A percentile compares a stretch with the other conserved stretches of the same genome.
These are phyloP conservation scores for Solanum corneliomulleri DNA, from an alignment of 257 asterid genomes.

Conservation along the genomic window DNA sequence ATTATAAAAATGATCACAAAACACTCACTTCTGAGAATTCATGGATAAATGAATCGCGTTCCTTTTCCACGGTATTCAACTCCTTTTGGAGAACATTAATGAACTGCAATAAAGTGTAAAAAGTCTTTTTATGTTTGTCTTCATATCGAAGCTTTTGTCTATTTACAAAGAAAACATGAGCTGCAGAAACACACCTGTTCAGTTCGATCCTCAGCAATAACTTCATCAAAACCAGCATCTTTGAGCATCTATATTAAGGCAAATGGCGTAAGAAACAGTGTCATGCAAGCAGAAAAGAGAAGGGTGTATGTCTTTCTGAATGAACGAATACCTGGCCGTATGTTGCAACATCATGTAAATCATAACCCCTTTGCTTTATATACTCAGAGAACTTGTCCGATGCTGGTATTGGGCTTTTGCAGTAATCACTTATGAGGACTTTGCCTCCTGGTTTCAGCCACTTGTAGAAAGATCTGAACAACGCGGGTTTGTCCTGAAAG, in stretches of 20 bases:
- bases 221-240: slow-evolving; percentile 84
- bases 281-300: background rate
- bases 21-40: slow-evolving; percentile 71
- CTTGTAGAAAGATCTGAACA: slow-evolving; percentile 76
- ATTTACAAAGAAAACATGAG: background rate
- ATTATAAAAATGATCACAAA: background rate
- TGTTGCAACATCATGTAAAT: slow-evolving; percentile 1
- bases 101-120: slow-evolving; percentile 39
- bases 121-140: background rate
- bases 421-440: slow-evolving; percentile 79
- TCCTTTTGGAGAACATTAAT: slow-evolving; percentile 70
- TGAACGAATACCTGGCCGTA: slow-evolving; percentile 32
- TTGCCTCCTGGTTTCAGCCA: slow-evolving; percentile 99
- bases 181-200: slow-evolving; percentile 46
- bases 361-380: slow-evolving; percentile 8
- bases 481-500: slow-evolving; percentile 83
- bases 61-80: slow-evolving; percentile 58
- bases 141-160: background rate
- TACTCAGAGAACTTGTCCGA: slow-evolving; percentile 1
- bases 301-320: background rate
- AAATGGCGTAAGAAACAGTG: background rate
- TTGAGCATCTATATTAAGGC: slow-evolving; percentile 56
- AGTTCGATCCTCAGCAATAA: slow-evolving; percentile 85
- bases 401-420: background rate
- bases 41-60: slow-evolving; percentile 47